Evolutionary conservation across 1,284 basidiomycete species (phyloP).

Genomic region (Taiwanofungus camphoratus): DNA sequence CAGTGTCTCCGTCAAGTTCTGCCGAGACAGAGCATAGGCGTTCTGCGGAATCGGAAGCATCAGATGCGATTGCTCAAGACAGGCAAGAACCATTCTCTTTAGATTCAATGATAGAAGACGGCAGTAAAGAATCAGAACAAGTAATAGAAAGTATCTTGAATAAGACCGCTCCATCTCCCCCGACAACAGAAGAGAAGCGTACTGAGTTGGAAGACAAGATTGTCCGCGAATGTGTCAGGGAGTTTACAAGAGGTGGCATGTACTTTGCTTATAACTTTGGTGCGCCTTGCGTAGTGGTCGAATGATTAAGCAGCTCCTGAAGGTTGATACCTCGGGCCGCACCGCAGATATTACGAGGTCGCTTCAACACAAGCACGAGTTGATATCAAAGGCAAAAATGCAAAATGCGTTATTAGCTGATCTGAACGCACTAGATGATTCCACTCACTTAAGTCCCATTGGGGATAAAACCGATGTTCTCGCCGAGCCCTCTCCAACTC

Average conservation of each 20-base stretch:
- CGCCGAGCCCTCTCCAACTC: slow-evolving; percentile 60
- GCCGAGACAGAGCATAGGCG: not conserved
- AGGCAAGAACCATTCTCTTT: slow-evolving; percentile 36
- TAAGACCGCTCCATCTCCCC: slow-evolving; percentile 52
- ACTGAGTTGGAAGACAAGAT: slow-evolving; percentile 73
- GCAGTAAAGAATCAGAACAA: slow-evolving; percentile 41
- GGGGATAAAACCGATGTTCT: slow-evolving; percentile 47
- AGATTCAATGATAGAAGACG: slow-evolving; percentile 46
- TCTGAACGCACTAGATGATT: slow-evolving; percentile 40
- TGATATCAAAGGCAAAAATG: slow-evolving; percentile 46
- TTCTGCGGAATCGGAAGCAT: slow-evolving; percentile 8
- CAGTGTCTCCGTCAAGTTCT: slow-evolving; percentile 4
- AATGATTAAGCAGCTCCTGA: too few relatives aligned
- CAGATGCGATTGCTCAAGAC: slow-evolving; percentile 19
- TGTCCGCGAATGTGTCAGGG: slow-evolving; percentile 62
- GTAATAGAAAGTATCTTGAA: slow-evolving; percentile 51
- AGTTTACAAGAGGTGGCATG: slow-evolving; percentile 75
- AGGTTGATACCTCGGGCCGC: too few relatives aligned
- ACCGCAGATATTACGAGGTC: slow-evolving; percentile 73
- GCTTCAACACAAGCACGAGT: slow-evolving; percentile 72
- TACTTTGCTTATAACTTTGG: slow-evolving; percentile 78
- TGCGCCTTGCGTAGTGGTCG: slow-evolving; percentile 24
- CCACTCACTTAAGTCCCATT: slow-evolving; percentile 18
- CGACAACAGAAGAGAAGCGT: slow-evolving; percentile 56
- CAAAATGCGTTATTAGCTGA: slow-evolving; percentile 52